Evolutionary conservation across 192 early-diverging fungal species (phyloP).

Genomic region (Coemansia sp.): DNA sequence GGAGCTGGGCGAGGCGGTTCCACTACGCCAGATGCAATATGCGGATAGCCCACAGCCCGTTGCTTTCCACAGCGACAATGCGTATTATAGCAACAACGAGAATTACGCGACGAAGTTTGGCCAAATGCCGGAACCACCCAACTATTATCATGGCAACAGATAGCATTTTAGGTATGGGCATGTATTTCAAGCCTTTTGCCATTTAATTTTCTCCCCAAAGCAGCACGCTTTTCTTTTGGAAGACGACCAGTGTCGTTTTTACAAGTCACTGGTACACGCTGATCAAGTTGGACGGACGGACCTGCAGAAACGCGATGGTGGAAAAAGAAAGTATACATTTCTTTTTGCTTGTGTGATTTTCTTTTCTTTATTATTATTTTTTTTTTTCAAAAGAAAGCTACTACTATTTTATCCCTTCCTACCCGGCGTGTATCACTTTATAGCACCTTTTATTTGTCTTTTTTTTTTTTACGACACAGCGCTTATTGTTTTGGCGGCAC

Average conservation of each 20-base stretch:
- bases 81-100: neutral
- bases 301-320: too few species aligned
- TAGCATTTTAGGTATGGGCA: neutral
- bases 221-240: too few species aligned
- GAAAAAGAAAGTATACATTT: too few species aligned
- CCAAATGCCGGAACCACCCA: neutral
- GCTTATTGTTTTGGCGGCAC: neutral
- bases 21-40: constrained; percentile 29
- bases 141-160: neutral
- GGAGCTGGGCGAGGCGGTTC: constrained; percentile 35
- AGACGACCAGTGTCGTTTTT: too few species aligned
- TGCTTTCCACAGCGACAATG: constrained; percentile 1
- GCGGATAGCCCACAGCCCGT: constrained; percentile 13
- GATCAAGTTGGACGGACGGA: too few species aligned
- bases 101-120: neutral
- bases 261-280: too few species aligned
- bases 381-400: too few species aligned
- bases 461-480: neutral
- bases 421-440: too few species aligned
- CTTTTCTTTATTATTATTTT: too few species aligned
- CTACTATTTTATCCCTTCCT: too few species aligned
- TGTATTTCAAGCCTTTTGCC: neutral
- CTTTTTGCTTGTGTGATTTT: too few species aligned
- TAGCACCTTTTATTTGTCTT: neutral
- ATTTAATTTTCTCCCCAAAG: neutral